A percentile compares a stretch with the other conserved stretches of the same genome.
These are phyloP conservation scores for Pestalotiopsis sp. DNA, from an alignment of 2,329 filamentous ascomycete species.

Conservation along the genomic window DNA sequence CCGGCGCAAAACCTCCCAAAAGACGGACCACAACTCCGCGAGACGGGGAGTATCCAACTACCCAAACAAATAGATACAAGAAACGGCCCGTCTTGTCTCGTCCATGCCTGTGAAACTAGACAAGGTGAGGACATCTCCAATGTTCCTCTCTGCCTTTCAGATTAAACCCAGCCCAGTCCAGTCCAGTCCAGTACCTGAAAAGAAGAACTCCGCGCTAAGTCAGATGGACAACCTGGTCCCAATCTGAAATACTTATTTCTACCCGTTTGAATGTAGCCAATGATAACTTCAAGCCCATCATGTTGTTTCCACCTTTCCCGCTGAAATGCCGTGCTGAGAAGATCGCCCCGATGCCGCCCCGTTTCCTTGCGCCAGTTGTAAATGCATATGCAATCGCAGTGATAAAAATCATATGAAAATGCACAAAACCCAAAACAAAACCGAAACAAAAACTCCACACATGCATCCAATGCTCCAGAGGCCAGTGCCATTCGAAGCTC, in stretches of 20 bases:
- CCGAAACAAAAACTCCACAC: conserved; percentile 3
- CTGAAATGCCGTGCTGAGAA: not conserved
- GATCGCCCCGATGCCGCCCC: not conserved
- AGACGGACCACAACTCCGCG: conserved; percentile 10
- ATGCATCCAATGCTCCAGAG: not conserved
- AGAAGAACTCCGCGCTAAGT: conserved; percentile 12
- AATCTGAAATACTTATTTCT: not conserved
- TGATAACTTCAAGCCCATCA: conserved; percentile 1
- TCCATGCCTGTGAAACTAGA: not conserved
- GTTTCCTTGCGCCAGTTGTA: not conserved
- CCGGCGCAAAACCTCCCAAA: not conserved
- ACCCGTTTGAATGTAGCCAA: conserved; percentile 2
- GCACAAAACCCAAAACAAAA: not conserved
- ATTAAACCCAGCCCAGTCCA: not conserved
- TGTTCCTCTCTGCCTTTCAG: not conserved
- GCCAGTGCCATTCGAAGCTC: not conserved
- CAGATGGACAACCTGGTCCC: conserved; percentile 9
- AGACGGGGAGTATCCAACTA: conserved; percentile 14
- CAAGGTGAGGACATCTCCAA: not conserved
- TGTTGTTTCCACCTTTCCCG: not conserved
- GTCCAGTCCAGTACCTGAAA: conserved; percentile 1
- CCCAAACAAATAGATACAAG: conserved; percentile 12
- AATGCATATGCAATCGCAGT: not conserved
- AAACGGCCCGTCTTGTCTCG: conserved; percentile 1
- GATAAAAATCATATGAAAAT: conserved; percentile 4